Evolutionary conservation across 768 basidiomycete genomes (phyloP).

Genomic region (Exsudoporus frostii): DNA sequence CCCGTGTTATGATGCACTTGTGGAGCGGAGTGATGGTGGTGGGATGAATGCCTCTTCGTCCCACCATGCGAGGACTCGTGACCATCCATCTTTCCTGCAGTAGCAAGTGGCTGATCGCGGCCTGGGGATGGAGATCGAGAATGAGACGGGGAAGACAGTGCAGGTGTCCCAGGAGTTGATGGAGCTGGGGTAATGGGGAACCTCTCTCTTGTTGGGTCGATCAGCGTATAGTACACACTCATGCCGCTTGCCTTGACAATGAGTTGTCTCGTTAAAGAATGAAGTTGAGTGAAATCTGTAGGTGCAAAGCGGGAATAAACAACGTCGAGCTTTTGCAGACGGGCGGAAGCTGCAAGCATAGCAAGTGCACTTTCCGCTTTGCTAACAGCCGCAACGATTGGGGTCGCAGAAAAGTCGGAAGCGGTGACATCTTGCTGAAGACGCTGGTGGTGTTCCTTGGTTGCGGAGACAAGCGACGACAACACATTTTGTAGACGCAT

Average conservation of each 20-base stretch:
- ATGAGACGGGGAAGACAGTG: conserved; percentile 27
- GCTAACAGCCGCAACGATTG: conserved; percentile 32
- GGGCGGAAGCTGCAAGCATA: conserved; percentile 48
- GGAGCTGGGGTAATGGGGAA: conserved; percentile 50
- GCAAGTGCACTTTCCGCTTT: conserved; percentile 49
- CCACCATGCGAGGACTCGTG: neutral
- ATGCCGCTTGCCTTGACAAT: conserved; percentile 61
- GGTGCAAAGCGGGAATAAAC: conserved; percentile 60
- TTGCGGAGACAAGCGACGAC: conserved; percentile 42
- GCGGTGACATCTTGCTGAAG: conserved; percentile 42
- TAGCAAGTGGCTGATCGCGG: neutral
- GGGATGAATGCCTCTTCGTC: neutral
- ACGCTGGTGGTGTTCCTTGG: conserved; percentile 45
- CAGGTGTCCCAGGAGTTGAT: conserved; percentile 37
- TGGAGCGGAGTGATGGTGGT: neutral
- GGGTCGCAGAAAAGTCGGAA: conserved; percentile 29
- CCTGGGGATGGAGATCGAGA: conserved; percentile 35
- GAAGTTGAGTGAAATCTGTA: conserved; percentile 50
- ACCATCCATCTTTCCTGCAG: neutral
- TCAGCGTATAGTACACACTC: conserved; percentile 56
- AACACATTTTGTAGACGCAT: conserved; percentile 46
- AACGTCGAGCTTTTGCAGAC: conserved; percentile 57
- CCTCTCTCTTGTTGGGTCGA: conserved; percentile 57
- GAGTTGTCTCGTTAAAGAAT: conserved; percentile 47
- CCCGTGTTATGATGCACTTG: conserved; percentile 2